Percentiles rank a stretch among this genome's conserved stretches.
Conservation (phyloP, 805 yeast species). For the Diddensiella santjacobensis region DNA sequence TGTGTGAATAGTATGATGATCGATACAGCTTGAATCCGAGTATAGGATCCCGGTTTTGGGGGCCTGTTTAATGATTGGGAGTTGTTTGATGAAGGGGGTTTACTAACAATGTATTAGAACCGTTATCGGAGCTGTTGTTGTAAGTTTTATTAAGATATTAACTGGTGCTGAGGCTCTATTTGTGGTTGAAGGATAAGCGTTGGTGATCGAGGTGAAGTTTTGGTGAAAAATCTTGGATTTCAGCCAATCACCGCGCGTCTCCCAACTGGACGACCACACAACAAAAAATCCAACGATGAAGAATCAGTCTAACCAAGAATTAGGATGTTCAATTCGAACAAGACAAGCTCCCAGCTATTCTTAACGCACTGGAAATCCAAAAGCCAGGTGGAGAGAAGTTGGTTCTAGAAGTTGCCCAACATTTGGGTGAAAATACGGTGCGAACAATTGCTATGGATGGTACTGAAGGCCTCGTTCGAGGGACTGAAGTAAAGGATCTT, state of each 20-base stretch:
- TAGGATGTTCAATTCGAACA: slow-evolving; percentile 92
- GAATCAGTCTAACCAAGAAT: too few relatives aligned
- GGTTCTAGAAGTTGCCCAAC: slow-evolving; percentile 98
- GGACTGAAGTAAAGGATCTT: slow-evolving; percentile 85
- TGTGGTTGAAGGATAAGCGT: background rate
- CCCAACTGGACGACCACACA: too few relatives aligned
- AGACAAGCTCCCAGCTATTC: slow-evolving; percentile 94
- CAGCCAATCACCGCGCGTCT: background rate
- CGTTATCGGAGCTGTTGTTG: slow-evolving; percentile 98
- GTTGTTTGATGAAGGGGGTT: too few relatives aligned
- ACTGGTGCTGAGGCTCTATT: too few relatives aligned
- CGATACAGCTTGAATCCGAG: too few relatives aligned
- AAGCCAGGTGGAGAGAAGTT: slow-evolving; percentile 68
- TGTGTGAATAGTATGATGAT: too few relatives aligned
- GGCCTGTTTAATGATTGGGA: too few relatives aligned
- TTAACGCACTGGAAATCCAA: slow-evolving; percentile 91
- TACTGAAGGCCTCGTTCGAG: slow-evolving; percentile 99
- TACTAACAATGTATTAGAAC: slow-evolving; percentile 50
- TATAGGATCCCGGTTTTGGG: too few relatives aligned
- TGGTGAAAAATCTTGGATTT: slow-evolving; percentile 2
- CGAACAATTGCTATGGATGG: slow-evolving; percentile 99
- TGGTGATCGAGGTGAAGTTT: background rate
- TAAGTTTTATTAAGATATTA: too few relatives aligned
- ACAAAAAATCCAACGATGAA: too few relatives aligned
- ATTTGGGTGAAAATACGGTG: slow-evolving; percentile 99